These are phyloP conservation scores for Cyathus striatus DNA, from an alignment of 768 basidiomycete genomes.

Conservation along the genomic window DNA sequence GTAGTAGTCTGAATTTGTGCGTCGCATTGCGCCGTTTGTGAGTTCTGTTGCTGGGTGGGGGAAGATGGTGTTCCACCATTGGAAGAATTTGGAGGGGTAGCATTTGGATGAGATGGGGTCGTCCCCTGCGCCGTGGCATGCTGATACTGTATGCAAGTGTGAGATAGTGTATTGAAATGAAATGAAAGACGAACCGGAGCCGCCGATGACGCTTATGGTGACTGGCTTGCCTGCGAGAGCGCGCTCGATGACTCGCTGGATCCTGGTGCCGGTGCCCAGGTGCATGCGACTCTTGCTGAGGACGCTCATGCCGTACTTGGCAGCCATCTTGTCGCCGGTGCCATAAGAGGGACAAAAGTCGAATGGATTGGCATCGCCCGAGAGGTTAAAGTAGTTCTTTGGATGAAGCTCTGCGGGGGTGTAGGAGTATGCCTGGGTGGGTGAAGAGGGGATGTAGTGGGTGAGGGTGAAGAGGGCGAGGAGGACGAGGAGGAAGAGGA, in stretches of 20 bases:
- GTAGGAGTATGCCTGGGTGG: constrained; percentile 20
- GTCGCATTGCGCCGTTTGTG: constrained; percentile 94
- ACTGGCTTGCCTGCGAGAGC: constrained; percentile 82
- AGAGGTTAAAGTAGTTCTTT: constrained; percentile 78
- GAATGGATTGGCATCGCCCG: constrained; percentile 68
- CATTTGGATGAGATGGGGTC: constrained; percentile 80
- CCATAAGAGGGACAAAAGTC: constrained; percentile 88
- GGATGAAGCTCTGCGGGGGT: constrained; percentile 51
- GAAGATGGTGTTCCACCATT: constrained; percentile 98
- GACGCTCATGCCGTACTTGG: constrained; percentile 70
- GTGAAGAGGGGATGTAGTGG: constrained; percentile 45
- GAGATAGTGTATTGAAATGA: constrained; percentile 5
- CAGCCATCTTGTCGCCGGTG: constrained; percentile 72
- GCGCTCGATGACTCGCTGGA: constrained; percentile 79
- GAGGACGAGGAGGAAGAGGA: constrained; percentile 53
- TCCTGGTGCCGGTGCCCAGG: constrained; percentile 72
- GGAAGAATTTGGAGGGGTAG: constrained; percentile 93
- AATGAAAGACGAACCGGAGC: constrained; percentile 56
- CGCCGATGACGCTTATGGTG: constrained; percentile 86
- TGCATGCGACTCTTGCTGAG: constrained; percentile 75
- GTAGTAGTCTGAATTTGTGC: constrained; percentile 92
- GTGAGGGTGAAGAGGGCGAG: constrained; percentile 51
- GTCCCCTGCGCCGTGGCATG: constrained; percentile 91
- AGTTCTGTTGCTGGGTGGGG: constrained; percentile 97
- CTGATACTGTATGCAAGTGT: constrained; percentile 55